Base-by-base conservation (phyloP, 306 rosid species). In the Casuarina glauca region DNA sequence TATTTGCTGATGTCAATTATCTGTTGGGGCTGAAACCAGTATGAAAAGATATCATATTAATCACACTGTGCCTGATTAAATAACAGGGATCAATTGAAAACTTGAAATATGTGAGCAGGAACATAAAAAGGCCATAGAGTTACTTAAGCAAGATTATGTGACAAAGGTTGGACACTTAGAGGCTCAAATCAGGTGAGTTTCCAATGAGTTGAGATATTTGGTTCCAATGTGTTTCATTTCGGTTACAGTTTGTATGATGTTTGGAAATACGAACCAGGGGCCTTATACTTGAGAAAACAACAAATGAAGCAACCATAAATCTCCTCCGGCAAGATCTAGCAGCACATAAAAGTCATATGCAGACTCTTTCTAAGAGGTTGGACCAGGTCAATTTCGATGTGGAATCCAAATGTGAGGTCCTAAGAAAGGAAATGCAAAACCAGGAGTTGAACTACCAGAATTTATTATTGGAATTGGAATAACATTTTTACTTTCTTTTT, bases 381-480 rank as follows among this genome's bases (percentile, higher is more conserved):
- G 91, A 92, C 46, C 83, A 80, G 72, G 80, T 87, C 61, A 86
- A 86, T 66, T 79, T 78, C 51, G 88, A 90, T 79, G 82, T 87
- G 74, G 97, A 90, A 81, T 82, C 88, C 75, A 92, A 90, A 88
- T 88, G 96, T 90, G 86, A 90, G 89, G 74, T 64, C 76, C 62
- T 35, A 42, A 12, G 9, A 1, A 20, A 20, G 13, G 13, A 19
- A 6, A 57, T 57, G 2, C 7, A 16, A 80, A 73, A 9, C 13
- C 26, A 12, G 32, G 35, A 42, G 17, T 69, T 38, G n/a, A 74
- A 39, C 8, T 42, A 9, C 15, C 38, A 15, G 20, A 48, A 17
- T 75, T 64, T 39, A 49, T 36, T 64, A 3, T 26, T 19, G 74
- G 67, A 11, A 11, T 35, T 2, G 57, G 60, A 73, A 19, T 49